phyloP scores from a whole-genome alignment of 192 early-diverging fungal genomes.

The Podila clonocystis region DNA sequence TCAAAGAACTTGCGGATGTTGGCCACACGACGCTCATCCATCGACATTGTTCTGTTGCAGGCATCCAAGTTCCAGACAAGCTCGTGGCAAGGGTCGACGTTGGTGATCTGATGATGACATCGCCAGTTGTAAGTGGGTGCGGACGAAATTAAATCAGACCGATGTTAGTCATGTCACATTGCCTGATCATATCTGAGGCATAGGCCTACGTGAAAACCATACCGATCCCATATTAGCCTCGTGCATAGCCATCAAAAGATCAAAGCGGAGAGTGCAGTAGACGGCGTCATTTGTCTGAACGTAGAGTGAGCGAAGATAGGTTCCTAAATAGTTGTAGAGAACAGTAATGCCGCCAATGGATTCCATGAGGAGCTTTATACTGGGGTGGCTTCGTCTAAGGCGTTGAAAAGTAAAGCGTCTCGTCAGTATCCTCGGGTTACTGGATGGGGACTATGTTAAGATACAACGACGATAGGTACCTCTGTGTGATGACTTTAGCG shows the following conservation, averaged over 20 bases:
- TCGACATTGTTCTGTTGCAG: slow-evolving; percentile 61
- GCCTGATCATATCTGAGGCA: not conserved
- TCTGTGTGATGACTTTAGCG: slow-evolving; percentile 38
- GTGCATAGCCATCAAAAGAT: slow-evolving; percentile 67
- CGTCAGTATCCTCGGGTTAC: not conserved
- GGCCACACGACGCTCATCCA: slow-evolving; percentile 63
- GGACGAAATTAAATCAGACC: not conserved
- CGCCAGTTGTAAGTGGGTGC: not conserved
- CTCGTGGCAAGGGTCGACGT: slow-evolving; percentile 60
- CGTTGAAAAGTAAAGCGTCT: not conserved
- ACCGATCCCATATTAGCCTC: slow-evolving; percentile 60
- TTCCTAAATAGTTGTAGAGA: slow-evolving; percentile 47
- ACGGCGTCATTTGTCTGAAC: slow-evolving; percentile 43
- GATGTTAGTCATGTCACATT: too few species aligned
- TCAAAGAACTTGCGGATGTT: slow-evolving; percentile 68
- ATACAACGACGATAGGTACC: slow-evolving; percentile 6
- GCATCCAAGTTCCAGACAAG: slow-evolving; percentile 67
- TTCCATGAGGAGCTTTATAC: slow-evolving; percentile 42
- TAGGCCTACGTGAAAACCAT: not conserved
- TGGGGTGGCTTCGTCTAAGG: slow-evolving; percentile 48
- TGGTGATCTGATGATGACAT: slow-evolving; percentile 50
- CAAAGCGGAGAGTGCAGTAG: slow-evolving; percentile 61
- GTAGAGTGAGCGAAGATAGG: slow-evolving; percentile 45
- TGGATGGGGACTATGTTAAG: too few species aligned
- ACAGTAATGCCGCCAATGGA: slow-evolving; percentile 35